Evolutionary conservation across 257 asterid species (phyloP), one percentile per base, ranked within the genome.

Genomic region (Leonotis leonurus): DNA sequence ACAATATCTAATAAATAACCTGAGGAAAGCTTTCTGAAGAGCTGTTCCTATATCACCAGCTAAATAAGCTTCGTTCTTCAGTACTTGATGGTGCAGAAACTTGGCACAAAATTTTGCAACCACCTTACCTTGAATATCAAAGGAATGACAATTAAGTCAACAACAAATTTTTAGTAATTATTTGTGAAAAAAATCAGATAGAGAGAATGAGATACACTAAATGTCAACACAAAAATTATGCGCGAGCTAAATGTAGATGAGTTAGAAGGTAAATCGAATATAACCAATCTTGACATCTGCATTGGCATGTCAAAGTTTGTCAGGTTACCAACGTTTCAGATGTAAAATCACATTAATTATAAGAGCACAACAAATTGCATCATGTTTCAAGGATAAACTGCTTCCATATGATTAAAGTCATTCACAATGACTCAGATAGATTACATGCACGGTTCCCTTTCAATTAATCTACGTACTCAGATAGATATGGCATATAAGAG

Each of bases 101-200:
- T 92, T 92, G 33, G 97, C 99, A 75, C 96, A 92, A 79, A 92
- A 92, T 76, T 92, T 92, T 68, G 99, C 94, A 26, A 92, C 99
- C 59, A 86, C 97, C 75, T 89, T 89, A 50, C 99, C 99, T 92
- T 87, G 53, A 78, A 75, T 36, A 41, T 25, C 51, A 45, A 46
- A 64, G 46, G 32, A 36, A 69, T 32, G 40, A 18, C 48, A 64
- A 41, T 21, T 45, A 67, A 71, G 57, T 50, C 60, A 61, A 63
- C 12, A 57, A 39, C 41, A 56, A 17, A 46, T 37, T 26, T 20
- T 32, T 3, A 58, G 39, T 37, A 51, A 43, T 21, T 46, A 48
- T 41, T 35, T 61, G 51, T 8, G 57, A 18, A 18, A 33, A 7
- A 50, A 55, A 64, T 30, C 40, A 36, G n/a, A 3, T 56, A 26